Base-by-base conservation (phyloP, 2,329 filamentous ascomycete genomes). In the Neopestalotiopsis sp. region DNA sequence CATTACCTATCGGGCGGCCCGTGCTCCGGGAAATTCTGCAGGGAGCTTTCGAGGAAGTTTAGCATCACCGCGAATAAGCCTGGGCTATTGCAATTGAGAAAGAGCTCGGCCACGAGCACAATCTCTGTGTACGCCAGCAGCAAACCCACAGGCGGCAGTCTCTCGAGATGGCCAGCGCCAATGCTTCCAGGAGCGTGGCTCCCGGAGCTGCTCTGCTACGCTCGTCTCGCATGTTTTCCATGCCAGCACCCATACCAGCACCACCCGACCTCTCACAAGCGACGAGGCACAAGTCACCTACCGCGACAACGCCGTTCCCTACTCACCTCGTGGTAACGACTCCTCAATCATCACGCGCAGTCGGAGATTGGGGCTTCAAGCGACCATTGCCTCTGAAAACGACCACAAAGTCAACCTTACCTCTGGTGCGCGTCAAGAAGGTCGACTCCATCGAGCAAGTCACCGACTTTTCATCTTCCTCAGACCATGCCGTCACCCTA, bases 281-380 rank as follows among this genome's bases (percentile, higher is more conserved):
- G 74, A 81, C 80, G 57, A 82, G 81, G 67, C 85, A 82, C 71
- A 81, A 84, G 71, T 94, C 92, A 17, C 85, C 90, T 67, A 91
- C 89, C 28, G 90, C 92, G 58, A 98, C 95, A 14, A 86, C 89
- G 70, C 88, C 89, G 38, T 92, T 92, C 81, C 95, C 95, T n/a
- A 94, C 90, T 66, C 88, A 92, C 78, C 93, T 96, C 78, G 89
- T 94, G 71, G 92, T 98, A 77, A 91, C 91, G 14, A 95, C 94
- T 0, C 91, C 94, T 5, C 83, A 87, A 59, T 87, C 90, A 20
- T 95, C 94, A 7, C 87, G 94, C 30, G 84, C 86, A 56, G 89
- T 89, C 76, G 95, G 95, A 45, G 95, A 98, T 77, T 98, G 95
- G 95, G 95, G 95, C 14, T 84, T 98, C 75, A 98, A 98, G 83